Evolutionary conservation across 768 basidiomycete genomes (phyloP).

Genomic region (Pulveroboletus ravenelii): DNA sequence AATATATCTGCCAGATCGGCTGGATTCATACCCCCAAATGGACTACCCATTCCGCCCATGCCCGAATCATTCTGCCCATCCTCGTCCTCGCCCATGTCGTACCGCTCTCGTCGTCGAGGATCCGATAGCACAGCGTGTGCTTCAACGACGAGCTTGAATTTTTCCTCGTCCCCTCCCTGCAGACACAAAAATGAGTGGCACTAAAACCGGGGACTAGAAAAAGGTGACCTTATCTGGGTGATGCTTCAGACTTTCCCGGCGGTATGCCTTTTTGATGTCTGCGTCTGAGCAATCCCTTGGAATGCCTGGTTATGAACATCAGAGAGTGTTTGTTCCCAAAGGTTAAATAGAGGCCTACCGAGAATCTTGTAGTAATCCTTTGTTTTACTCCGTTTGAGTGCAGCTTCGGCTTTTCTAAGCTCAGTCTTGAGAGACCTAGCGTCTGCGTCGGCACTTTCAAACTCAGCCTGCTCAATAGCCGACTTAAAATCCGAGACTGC

Average conservation of each 20-base stretch:
- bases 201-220: not conserved
- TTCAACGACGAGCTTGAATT: slow-evolving; percentile 88
- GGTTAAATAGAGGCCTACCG: slow-evolving; percentile 21
- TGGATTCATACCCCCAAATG: slow-evolving; percentile 36
- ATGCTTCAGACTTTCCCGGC: slow-evolving; percentile 79
- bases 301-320: slow-evolving; percentile 25
- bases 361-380: slow-evolving; percentile 89
- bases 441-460: slow-evolving; percentile 62
- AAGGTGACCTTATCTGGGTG: slow-evolving; percentile 75
- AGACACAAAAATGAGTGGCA: slow-evolving; percentile 7
- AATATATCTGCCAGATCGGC: slow-evolving; percentile 62
- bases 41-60: slow-evolving; percentile 39
- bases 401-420: slow-evolving; percentile 76
- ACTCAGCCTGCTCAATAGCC: slow-evolving; percentile 69
- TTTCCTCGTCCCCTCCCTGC: slow-evolving; percentile 91
- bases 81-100: slow-evolving; percentile 80
- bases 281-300: slow-evolving; percentile 54
- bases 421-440: slow-evolving; percentile 58
- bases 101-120: slow-evolving; percentile 62
- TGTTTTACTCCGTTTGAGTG: slow-evolving; percentile 81
- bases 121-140: slow-evolving; percentile 82
- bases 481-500: slow-evolving; percentile 72
- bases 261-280: slow-evolving; percentile 90
- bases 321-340: not conserved
- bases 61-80: slow-evolving; percentile 53